phyloP scores from a whole-genome alignment of 225 moss, liverwort and hornwort species.

The Marchantia paleacea region DNA sequence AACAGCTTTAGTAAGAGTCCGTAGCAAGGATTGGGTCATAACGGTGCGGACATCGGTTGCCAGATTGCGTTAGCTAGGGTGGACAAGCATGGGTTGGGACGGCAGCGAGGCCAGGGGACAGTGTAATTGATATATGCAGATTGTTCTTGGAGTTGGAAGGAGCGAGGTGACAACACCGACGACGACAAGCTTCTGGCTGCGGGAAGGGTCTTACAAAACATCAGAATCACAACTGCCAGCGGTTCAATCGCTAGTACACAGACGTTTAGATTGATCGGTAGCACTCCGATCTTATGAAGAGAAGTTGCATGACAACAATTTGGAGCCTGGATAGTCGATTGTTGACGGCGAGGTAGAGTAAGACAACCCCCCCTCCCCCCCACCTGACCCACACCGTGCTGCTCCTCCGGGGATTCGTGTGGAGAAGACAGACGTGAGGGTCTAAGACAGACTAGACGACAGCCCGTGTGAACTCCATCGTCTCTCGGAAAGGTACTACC shows the following conservation, averaged over 20 bases:
- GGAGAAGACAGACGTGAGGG: background rate
- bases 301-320: background rate
- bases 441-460: background rate
- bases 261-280: background rate
- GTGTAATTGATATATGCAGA: background rate
- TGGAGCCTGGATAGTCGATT: background rate
- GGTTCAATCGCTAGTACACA: background rate
- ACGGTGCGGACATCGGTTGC: background rate
- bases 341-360: background rate
- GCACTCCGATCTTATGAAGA: background rate
- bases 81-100: background rate
- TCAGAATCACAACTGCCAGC: background rate
- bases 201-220: background rate
- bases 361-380: background rate
- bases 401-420: background rate
- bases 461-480: background rate
- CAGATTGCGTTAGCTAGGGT: background rate
- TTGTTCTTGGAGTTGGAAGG: background rate
- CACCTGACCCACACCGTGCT: background rate
- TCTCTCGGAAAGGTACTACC: background rate
- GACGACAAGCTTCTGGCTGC: too few relatives aligned
- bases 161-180: background rate
- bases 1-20: background rate
- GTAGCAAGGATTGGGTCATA: background rate
- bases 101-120: background rate